Percentiles rank a stretch among this genome's conserved stretches.
These are phyloP conservation scores for Fusarium xylarioides DNA, from an alignment of 2,329 filamentous ascomycete species.

Conservation along the genomic window DNA sequence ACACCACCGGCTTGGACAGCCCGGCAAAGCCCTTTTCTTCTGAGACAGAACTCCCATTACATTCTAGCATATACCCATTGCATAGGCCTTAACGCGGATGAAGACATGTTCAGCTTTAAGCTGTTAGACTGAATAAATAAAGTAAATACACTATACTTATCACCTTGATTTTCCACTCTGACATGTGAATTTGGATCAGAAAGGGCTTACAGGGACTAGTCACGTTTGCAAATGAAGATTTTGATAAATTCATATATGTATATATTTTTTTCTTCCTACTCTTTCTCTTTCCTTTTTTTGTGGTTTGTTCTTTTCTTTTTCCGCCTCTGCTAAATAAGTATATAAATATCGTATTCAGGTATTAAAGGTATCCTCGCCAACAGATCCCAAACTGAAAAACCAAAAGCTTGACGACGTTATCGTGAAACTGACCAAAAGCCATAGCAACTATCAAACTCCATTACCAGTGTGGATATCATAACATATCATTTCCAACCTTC, in stretches of 20 bases:
- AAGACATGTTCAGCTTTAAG: constrained; percentile 34
- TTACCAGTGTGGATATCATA: constrained; percentile 20
- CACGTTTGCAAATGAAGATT: not conserved
- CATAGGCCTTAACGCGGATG: constrained; percentile 46
- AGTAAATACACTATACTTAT: not conserved
- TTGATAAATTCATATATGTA: not conserved
- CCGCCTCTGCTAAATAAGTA: not conserved
- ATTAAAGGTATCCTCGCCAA: not conserved
- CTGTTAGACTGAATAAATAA: constrained; percentile 35
- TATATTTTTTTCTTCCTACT: not conserved
- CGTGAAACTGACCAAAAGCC: not conserved
- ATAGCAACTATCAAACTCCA: constrained; percentile 22
- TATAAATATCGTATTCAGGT: not conserved
- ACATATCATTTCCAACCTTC: not conserved
- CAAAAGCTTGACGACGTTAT: not conserved
- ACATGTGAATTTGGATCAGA: not conserved
- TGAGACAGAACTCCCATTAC: constrained; percentile 36
- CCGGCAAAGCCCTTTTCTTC: constrained; percentile 10
- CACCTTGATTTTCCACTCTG: not conserved
- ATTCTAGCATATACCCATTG: constrained; percentile 50
- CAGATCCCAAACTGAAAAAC: not conserved
- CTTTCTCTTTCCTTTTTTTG: not conserved
- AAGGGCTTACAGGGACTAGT: not conserved
- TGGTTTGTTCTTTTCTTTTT: not conserved
- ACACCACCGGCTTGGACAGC: constrained; percentile 20